Evolutionary conservation across 1,284 basidiomycete species (phyloP).

Genomic region (Irpex sp.): DNA sequence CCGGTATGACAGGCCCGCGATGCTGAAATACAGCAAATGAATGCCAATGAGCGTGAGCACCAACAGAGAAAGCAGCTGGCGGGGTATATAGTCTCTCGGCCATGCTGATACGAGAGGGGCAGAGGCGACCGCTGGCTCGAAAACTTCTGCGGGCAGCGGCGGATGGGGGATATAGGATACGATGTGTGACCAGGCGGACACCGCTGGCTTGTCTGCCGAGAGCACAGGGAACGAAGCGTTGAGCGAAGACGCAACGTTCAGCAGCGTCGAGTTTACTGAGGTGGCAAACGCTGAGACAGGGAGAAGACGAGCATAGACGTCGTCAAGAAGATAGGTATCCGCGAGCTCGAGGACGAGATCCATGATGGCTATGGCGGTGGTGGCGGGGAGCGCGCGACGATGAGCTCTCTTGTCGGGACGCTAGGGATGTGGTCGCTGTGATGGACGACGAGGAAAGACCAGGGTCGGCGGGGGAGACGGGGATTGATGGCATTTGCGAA

Average conservation of each 20-base stretch:
- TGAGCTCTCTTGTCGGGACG: neutral
- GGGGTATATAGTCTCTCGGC: conserved; percentile 75
- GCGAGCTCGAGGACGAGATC: conserved; percentile 74
- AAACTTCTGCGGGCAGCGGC: conserved; percentile 36
- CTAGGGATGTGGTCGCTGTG: conserved; percentile 2
- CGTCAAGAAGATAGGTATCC: conserved; percentile 80
- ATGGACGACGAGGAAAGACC: conserved; percentile 3
- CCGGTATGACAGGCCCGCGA: conserved; percentile 81
- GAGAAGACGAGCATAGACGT: conserved; percentile 69
- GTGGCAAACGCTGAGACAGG: conserved; percentile 61
- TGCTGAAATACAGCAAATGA: conserved; percentile 80
- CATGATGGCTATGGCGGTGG: conserved; percentile 44
- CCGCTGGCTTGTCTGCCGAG: conserved; percentile 24
- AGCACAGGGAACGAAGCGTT: conserved; percentile 31
- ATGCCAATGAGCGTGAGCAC: conserved; percentile 81
- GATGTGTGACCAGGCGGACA: conserved; percentile 47
- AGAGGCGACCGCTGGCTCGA: conserved; percentile 23
- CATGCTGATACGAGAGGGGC: conserved; percentile 57
- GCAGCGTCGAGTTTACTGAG: conserved; percentile 23
- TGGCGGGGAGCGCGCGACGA: neutral
- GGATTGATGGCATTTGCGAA: neutral
- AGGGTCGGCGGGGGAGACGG: neutral
- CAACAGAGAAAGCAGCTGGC: conserved; percentile 78
- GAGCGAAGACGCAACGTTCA: conserved; percentile 25
- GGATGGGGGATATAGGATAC: conserved; percentile 60